Base-by-base conservation (phyloP, 139 green algal genomes). In the Coelastrella sp. region DNA sequence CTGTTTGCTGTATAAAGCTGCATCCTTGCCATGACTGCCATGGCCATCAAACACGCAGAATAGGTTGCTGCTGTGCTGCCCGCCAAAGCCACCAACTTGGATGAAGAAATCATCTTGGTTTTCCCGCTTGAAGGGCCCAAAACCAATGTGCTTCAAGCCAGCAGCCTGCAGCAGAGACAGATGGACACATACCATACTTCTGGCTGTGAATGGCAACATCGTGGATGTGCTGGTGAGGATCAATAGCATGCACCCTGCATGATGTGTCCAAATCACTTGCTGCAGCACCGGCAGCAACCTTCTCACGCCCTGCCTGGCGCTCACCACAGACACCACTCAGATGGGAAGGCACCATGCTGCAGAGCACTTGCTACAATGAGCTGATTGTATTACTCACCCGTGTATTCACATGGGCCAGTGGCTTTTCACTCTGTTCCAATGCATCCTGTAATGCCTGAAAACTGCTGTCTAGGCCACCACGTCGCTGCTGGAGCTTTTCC, bases 21-120 rank as follows among this genome's bases (percentile, higher is more conserved):
- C 91, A 57, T 92, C 80, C 70, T 91, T 86, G 14, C 92, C 92
- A 20, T 90, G 59, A 35, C 61, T 92, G 57, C 92, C 92, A 56
- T 95, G 92, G n/a, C 92, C 93, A 60, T 95, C 93, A 90, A 95
- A 95, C 7, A 95, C 91, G 63, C 89, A 93, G 79, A 93, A 95
- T 58, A 93, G 89, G 89, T 88, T 91, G 78, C 87, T 85, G 66
- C 81, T 87, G 27, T 68, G 80, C 20, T 87, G 57, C 17, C 91
- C 91, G 6, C 93, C 89, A 65, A 90, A 93, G 17, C 88, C 76
- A 9, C 87, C 87, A 19, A 91, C 87, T 78, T 92, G 91, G 20
- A 92, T 86, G 68, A 89, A 93, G 57, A 92, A 94, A 57, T 95
- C 93, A 76, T 95, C 93, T 89, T 95, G 93, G 84, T 95, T 94